Evolutionary conservation across 768 basidiomycete genomes (phyloP), one percentile per base, ranked within the genome.

Genomic region (Pisolithus tinctorius): DNA sequence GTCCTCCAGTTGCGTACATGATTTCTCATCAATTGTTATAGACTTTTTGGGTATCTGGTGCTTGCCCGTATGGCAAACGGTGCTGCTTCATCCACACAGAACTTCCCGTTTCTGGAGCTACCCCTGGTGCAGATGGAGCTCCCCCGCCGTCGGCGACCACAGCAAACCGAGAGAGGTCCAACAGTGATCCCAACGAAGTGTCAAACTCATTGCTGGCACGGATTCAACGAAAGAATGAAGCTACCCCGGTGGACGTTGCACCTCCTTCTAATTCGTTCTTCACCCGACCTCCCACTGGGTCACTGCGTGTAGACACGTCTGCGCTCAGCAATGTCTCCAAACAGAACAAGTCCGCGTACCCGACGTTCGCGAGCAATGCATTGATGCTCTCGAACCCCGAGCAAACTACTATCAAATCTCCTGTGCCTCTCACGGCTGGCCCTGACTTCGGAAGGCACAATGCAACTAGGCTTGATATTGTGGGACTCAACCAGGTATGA

Each of bases 41-140:
- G 84, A 93, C 91, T 7, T 93, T 93, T 75, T 93, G 91, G 88
- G 86, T 93, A 11, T 92, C 90, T 44, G 91, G 91, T 26, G 90
- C 91, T 16, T 93, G 91, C 63, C 91, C 91, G 0, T 93, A 93
- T 58, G 91, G 92, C 48, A 92, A 92, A 68, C 73, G 91, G 51
- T 93, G 91, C 68, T 93, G 91, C 72, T 93, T 93, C 77, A 93
- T 93, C 60, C 91, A 93, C 62, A 93, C 91, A 2, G 89, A 88
- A 61, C 74, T 90, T 42, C 87, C 89, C 16, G 74, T 76, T 42
- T 74, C 79, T n/a, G 83, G 80, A 26, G 71, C 74, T 17, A 71
- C 79, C 42, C 78, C 79, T 50, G 78, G 78, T 44, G 73, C 78
- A 34, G 77, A 75, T 31, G 74, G 75, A 26, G 68, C 74, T 26